Base-by-base conservation (phyloP, 2,329 filamentous ascomycete genomes). In the Epichloe festucae region DNA sequence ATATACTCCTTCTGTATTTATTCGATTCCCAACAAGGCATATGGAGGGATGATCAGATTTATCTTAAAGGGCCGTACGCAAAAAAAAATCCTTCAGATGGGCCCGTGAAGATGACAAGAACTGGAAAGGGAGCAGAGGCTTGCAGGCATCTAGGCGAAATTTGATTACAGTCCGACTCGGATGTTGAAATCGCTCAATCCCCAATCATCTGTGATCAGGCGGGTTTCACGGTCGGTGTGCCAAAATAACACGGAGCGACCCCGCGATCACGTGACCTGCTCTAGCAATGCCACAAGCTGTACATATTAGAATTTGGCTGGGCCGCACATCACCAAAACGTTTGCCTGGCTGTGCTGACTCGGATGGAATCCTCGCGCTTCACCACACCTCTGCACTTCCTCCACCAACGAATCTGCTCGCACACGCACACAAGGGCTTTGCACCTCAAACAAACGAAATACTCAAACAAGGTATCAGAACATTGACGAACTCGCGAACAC, bases 191-290 rank as follows among this genome's bases (percentile, higher is more conserved):
- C 41, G 17, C 41, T 43, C 1, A 31, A 31, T 11, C 31, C 8
- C 10, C 31, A 17, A 34, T 27, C 4, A 17, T n/a, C 27, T 35
- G 31, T 31, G 10, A 31, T 31, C 3, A 31, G 31, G 31, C 31
- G 31, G 31, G 10, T 31, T 31, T 31, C 31, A 10, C 31, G 31
- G 27, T 10, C 31, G 31, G 27, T 10, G 23, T 27, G 7, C 27
- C 27, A 27, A 15, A n/a, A 41, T 15, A 46, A 46, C 31, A 23
- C 41, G 31, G 43, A 49, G 54, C 51, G 62, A 59, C 64, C 64
- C 63, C 62, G 59, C 62, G 54, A 52, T 58, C 65, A 67, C 65
- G 65, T 68, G 65, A 67, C 58, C 54, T 34, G 39, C 23, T 55
- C 56, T 51, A 56, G 39, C 27, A 56, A 57, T 53, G 31, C 50